phyloP scores from a whole-genome alignment of 2,329 filamentous ascomycete species.

The Fusarium solani-melongenae region DNA sequence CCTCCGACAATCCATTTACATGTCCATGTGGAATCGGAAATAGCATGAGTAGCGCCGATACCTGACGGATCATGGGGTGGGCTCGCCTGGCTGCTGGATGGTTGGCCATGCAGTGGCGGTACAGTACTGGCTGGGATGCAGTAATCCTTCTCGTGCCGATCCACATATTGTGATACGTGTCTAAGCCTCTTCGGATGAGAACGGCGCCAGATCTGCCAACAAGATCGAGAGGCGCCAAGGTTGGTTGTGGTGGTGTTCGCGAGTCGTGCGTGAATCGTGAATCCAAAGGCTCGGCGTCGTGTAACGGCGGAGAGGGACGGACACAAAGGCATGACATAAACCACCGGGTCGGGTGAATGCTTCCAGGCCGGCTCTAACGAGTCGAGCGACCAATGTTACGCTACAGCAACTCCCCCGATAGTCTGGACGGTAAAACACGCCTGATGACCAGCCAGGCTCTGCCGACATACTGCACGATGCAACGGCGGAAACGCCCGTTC shows the following conservation, averaged over 20 bases:
- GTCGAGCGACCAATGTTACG: neutral
- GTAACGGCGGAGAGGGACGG: neutral
- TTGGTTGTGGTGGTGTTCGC: neutral
- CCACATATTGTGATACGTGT: slow-evolving; percentile 1
- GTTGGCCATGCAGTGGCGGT: neutral
- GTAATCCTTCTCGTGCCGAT: slow-evolving; percentile 9
- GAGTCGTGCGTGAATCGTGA: neutral
- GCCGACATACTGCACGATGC: slow-evolving; percentile 5
- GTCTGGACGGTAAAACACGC: neutral
- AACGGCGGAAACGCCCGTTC: neutral
- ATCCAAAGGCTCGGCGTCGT: neutral
- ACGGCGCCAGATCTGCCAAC: slow-evolving; percentile 6
- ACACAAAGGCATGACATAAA: neutral
- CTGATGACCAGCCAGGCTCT: slow-evolving; percentile 5
- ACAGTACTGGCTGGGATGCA: neutral
- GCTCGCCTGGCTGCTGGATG: neutral
- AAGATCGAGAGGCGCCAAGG: neutral
- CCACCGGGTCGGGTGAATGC: neutral
- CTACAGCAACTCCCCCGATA: neutral
- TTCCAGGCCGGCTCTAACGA: neutral
- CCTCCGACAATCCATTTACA: neutral
- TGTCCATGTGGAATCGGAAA: neutral
- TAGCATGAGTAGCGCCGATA: neutral
- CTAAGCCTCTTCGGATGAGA: slow-evolving; percentile 1
- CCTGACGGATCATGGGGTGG: neutral